Evolutionary conservation across 257 asterid genomes (phyloP), one percentile per base, ranked within the genome.

Genomic region (Forsythia suspensa): DNA sequence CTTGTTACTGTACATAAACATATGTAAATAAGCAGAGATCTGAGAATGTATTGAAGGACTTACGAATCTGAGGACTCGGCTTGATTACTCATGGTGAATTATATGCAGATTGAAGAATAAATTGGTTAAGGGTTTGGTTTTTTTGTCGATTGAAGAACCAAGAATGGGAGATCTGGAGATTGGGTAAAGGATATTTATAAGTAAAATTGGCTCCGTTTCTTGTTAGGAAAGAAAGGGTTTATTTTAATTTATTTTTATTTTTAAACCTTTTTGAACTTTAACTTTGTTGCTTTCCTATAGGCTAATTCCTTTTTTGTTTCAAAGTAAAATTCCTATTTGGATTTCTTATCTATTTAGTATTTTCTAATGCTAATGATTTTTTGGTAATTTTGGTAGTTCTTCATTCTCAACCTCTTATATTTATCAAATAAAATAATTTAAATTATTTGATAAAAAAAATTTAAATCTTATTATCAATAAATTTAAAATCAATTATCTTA

Each of bases 11-110:
- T 41, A 44, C 38, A 11, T 6, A 43, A 5, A 12, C 21, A 41
- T 8, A 2, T n/a, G 20, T 20, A 37, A 36, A n/a, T n/a, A 29
- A 43, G 16, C 76, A 37, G 76, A 21, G 41, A 71, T 63, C 70
- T 20, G 18, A 24, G n/a, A 59, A 75, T 18, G 20, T 4, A 61
- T 15, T 39, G 43, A 63, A 42, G 38, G 29, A 46, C 79, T 76
- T 57, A 76, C 82, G 82, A 48, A 12, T 79, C 78, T 24, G 82
- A 79, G 5, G 82, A 79, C 65, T 73, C 78, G 4, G 82, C 74
- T 79, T 79, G 78, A 73, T 72, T 79, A 16, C 74, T 73, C 82
- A 79, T 79, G 69, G 67, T 72, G 48, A 79, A 73, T 16, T 21
- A 18, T 20, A 20, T 3, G 13, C 5, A 21, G 36, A 6, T 61